Evolutionary conservation across 192 early-diverging fungal species (phyloP).

Genomic region (Haplosporangium gracile): DNA sequence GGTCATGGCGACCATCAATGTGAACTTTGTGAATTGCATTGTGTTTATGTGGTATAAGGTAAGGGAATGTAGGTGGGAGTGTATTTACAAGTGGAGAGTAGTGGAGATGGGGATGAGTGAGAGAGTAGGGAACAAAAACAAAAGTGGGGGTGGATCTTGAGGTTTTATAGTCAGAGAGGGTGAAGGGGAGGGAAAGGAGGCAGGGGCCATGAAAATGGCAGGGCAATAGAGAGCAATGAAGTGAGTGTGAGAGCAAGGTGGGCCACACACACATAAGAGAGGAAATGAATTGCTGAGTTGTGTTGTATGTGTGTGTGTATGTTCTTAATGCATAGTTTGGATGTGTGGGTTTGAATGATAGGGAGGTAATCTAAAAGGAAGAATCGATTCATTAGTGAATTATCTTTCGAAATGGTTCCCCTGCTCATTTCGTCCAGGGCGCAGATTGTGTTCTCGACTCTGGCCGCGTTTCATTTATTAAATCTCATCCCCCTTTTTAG

Average conservation of each 20-base stretch:
- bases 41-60: not conserved
- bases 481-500: not conserved
- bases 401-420: not conserved
- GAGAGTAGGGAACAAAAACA: not conserved
- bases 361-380: not conserved
- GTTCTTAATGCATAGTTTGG: no score
- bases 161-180: not conserved
- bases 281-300: not conserved
- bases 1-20: constrained; percentile 3
- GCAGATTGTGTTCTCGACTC: not conserved
- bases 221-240: no score
- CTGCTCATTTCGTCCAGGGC: not conserved
- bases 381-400: not conserved
- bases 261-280: not conserved
- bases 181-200: no score
- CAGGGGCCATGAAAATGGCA: not conserved
- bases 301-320: not conserved
- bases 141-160: not conserved
- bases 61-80: not conserved
- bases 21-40: constrained; percentile 27
- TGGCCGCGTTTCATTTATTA: not conserved
- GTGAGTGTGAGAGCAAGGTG: not conserved
- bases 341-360: no score
- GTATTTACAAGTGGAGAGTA: not conserved
- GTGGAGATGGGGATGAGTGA: constrained; percentile 1